These are phyloP conservation scores for Ettlia oleoabundans DNA, from an alignment of 139 green algal species.

Conservation along the genomic window DNA sequence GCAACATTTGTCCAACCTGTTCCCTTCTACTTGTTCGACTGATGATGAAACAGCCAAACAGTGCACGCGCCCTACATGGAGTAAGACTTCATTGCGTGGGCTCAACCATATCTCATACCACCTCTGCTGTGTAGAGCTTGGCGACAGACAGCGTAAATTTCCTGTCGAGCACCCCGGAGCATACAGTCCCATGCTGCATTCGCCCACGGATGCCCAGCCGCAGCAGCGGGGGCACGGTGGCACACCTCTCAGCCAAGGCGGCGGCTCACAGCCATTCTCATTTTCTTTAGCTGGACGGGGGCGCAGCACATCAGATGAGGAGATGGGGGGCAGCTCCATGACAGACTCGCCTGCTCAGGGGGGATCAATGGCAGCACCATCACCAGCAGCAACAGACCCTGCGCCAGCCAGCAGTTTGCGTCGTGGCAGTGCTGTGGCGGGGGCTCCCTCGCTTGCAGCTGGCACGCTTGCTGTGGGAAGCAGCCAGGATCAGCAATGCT, in stretches of 20 bases:
- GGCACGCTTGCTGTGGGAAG: neutral
- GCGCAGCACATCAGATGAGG: neutral
- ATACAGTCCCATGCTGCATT: neutral
- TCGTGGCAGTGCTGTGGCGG: too few relatives aligned
- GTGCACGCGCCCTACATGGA: too few relatives aligned
- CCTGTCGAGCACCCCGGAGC: neutral
- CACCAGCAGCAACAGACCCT: neutral
- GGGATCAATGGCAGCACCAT: neutral
- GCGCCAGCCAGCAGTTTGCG: too few relatives aligned
- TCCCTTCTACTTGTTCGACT: too few relatives aligned
- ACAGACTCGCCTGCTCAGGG: neutral
- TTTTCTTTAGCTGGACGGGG: neutral
- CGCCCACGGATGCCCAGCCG: neutral
- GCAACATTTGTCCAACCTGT: too few relatives aligned
- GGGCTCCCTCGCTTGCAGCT: neutral
- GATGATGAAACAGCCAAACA: too few relatives aligned
- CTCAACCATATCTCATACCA: too few relatives aligned
- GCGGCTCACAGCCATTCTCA: neutral
- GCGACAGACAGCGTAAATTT: too few relatives aligned
- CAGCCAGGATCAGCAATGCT: neutral
- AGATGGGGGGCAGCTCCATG: conserved; percentile 12
- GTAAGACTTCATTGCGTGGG: too few relatives aligned
- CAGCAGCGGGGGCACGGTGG: neutral
- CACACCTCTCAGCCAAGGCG: too few relatives aligned
- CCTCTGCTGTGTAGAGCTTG: too few relatives aligned